These are phyloP conservation scores for Chaetomium olivaceum DNA, from an alignment of 2,329 filamentous ascomycete genomes.

Conservation along the genomic window DNA sequence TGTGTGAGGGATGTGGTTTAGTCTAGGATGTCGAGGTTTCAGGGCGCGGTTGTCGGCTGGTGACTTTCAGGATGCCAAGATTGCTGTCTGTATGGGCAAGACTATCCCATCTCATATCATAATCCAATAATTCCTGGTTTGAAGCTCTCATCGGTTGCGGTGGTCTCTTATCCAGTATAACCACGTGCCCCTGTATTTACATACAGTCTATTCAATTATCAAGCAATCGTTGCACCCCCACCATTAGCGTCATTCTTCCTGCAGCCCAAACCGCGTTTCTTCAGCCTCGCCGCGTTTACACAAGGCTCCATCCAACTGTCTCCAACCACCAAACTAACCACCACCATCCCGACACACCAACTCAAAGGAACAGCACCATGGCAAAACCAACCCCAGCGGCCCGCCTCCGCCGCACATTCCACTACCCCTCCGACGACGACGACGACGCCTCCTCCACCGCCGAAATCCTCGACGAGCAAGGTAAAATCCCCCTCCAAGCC, in stretches of 20 bases:
- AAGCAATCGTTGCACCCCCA: not conserved
- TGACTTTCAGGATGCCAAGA: not conserved
- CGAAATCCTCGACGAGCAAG: constrained; percentile 74
- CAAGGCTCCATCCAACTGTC: not conserved
- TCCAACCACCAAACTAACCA: not conserved
- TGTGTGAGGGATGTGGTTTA: not conserved
- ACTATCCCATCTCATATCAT: not conserved
- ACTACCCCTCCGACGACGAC: constrained; percentile 62
- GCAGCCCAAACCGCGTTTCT: not conserved
- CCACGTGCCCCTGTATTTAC: not conserved
- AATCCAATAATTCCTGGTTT: not conserved
- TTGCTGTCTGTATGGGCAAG: not conserved
- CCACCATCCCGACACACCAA: not conserved
- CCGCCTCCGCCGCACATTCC: constrained; percentile 74
- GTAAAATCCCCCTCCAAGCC: constrained; percentile 41
- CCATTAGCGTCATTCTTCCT: not conserved
- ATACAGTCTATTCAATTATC: not conserved
- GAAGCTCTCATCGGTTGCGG: not conserved
- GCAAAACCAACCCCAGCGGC: constrained; percentile 43
- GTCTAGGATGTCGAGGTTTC: not conserved
- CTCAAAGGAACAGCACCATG: constrained; percentile 9
- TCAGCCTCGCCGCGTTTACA: not conserved
- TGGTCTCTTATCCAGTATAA: not conserved
- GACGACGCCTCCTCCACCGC: constrained; percentile 51
- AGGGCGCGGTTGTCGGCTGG: not conserved